A percentile compares a stretch with the other conserved stretches of the same genome.
Evolutionary conservation across 768 basidiomycete genomes (phyloP).

Genomic region (Termitomyces sp.): DNA sequence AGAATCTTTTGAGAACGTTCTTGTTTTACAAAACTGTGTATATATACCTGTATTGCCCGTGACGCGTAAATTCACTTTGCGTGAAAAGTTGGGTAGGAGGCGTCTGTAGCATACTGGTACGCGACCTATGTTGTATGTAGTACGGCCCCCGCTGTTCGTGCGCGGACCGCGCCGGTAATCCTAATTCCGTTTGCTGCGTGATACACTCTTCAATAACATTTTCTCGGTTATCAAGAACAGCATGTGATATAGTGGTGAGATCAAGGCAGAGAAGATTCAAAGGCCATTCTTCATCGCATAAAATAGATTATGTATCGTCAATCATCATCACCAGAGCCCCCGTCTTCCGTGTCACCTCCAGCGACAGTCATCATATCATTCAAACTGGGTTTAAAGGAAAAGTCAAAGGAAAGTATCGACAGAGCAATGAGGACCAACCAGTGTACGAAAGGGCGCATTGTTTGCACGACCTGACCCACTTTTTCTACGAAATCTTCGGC

Average conservation of each 20-base stretch:
- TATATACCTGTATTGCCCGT: too few relatives aligned
- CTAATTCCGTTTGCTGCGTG: too few relatives aligned
- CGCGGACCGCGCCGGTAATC: too few relatives aligned
- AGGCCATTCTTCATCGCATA: not conserved
- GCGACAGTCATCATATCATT: conserved; percentile 68
- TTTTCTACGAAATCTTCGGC: conserved; percentile 61
- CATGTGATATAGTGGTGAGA: not conserved
- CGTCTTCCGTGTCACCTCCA: conserved; percentile 16
- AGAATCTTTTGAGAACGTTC: too few relatives aligned
- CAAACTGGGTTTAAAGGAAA: conserved; percentile 36
- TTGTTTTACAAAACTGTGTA: too few relatives aligned
- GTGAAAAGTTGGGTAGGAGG: too few relatives aligned
- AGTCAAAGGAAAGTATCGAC: conserved; percentile 1
- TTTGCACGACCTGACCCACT: conserved; percentile 47
- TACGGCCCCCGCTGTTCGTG: too few relatives aligned
- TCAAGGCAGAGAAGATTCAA: not conserved
- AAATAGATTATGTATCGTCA: not conserved
- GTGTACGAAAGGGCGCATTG: conserved; percentile 76
- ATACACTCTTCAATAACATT: too few relatives aligned
- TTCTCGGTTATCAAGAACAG: too few relatives aligned
- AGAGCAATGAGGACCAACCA: conserved; percentile 41
- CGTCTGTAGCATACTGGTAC: too few relatives aligned
- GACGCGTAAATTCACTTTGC: too few relatives aligned
- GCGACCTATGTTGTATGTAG: too few relatives aligned
- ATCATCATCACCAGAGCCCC: not conserved